Conservation (phyloP, 106 monocot species). For the Allium fistulosum region DNA sequence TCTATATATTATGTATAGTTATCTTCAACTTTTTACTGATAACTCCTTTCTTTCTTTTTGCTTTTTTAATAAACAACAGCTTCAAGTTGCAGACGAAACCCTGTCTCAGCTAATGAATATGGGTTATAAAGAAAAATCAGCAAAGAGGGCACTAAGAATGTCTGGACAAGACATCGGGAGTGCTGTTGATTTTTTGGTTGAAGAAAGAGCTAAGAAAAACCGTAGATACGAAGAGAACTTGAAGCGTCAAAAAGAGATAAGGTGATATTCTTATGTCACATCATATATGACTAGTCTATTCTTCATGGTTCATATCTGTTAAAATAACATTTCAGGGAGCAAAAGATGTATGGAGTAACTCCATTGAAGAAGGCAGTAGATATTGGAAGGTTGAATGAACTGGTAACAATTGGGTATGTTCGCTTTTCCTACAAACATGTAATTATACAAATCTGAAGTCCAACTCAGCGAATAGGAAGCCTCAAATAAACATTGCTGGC, state of each 20-base stretch:
- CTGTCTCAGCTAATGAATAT: conserved; percentile 74
- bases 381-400: conserved; percentile 55
- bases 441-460: too few species aligned
- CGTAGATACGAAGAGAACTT: conserved; percentile 48
- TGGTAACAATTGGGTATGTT: conserved; percentile 73
- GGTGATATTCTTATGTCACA: conserved; percentile 20
- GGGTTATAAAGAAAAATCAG: conserved; percentile 73
- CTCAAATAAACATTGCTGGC: too few species aligned
- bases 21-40: background rate
- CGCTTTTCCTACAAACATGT: background rate
- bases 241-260: conserved; percentile 44
- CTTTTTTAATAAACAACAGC: conserved; percentile 28
- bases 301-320: background rate
- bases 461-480: too few species aligned
- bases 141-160: conserved; percentile 88
- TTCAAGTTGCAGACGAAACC: conserved; percentile 85
- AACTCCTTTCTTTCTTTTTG: background rate
- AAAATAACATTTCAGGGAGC: conserved; percentile 53
- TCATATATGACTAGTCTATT: background rate
- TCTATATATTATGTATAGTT: background rate
- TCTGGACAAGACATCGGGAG: conserved; percentile 61
- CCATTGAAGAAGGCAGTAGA: conserved; percentile 63
- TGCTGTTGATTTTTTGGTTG: conserved; percentile 79
- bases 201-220: conserved; percentile 60
- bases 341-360: conserved; percentile 75